Evolutionary conservation across 345 rosid species (phyloP).

Genomic region (Gossypium turneri): DNA sequence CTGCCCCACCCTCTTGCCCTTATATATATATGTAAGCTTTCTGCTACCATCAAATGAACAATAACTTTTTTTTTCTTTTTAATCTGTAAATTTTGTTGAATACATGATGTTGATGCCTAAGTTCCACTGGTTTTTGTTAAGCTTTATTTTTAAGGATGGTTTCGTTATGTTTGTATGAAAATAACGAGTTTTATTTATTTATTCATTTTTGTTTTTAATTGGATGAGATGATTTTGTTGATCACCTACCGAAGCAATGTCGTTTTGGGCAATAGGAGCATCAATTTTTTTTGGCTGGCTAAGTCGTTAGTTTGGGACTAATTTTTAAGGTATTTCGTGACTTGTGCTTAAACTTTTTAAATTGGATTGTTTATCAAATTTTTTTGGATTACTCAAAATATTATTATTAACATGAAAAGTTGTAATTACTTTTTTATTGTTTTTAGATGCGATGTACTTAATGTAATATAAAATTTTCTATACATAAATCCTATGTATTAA

Average conservation of each 20-base stretch:
- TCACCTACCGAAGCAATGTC: neutral
- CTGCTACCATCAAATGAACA: neutral
- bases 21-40: neutral
- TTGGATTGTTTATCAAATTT: too few relatives aligned
- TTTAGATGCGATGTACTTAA: too few relatives aligned
- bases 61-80: neutral
- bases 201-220: neutral
- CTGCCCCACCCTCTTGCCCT: neutral
- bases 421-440: too few relatives aligned
- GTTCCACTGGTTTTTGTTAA: neutral
- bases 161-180: neutral
- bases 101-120: neutral
- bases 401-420: too few relatives aligned
- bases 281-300: neutral
- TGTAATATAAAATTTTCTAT: too few relatives aligned
- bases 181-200: neutral
- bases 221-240: neutral
- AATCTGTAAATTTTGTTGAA: slow-evolving; percentile 1
- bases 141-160: too few relatives aligned
- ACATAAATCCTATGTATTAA: too few relatives aligned
- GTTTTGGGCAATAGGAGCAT: neutral
- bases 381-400: too few relatives aligned
- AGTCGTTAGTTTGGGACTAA: neutral
- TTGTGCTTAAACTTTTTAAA: too few relatives aligned
- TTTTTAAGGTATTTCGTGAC: neutral